Base-by-base conservation (phyloP, 2,329 filamentous ascomycete species). In the Talaromyces marneffei region DNA sequence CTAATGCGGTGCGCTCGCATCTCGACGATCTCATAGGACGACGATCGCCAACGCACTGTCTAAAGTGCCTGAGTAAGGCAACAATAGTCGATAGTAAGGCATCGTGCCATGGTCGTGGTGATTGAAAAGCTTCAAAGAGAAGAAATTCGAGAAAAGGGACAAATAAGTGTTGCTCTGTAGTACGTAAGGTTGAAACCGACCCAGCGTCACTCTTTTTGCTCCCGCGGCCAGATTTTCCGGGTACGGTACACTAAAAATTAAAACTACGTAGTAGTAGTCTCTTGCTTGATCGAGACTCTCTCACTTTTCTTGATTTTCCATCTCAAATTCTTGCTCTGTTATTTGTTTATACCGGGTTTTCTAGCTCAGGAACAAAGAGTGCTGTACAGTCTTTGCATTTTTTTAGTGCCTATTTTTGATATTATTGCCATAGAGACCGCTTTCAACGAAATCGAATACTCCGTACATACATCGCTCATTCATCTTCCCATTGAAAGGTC, bases 31-130 rank as follows among this genome's bases (percentile, higher is more conserved):
- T 29, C 44, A 53, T 59, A 59, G 57, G 57, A 59, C 57, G 33
- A 53, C 57, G 31, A 37, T 50, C 39, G 57, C 59, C 59, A 56
- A 40, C 59, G 52, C 48, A 52, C 48, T 20, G 46, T 31, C 46
- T n/a, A n/a, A 6, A 50, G 7, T 10, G 42, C 9, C 18, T 2
- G 3, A 20, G 18, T 44, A 25, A 25, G 40, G 40, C 40, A 44
- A 25, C 40, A 23, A 25, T 20, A 25, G 18, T 44, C 40, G 20
- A 44, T 27, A 46, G 23, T 48, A 48, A 29, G 44, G 44, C 44
- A 29, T 44, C 44, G 20, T 14, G 27, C n/a, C n/a, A n/a, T n/a
- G 23, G 12, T 23, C 2, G 16, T 44, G 10, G 10, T 20, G 16
- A 4, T 44, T 20, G 20, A 16, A 23, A 14, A 44, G 16, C 42